phyloP scores from a whole-genome alignment of 1,284 basidiomycete species.

The Xerocomus cyaneibrunnescens region DNA sequence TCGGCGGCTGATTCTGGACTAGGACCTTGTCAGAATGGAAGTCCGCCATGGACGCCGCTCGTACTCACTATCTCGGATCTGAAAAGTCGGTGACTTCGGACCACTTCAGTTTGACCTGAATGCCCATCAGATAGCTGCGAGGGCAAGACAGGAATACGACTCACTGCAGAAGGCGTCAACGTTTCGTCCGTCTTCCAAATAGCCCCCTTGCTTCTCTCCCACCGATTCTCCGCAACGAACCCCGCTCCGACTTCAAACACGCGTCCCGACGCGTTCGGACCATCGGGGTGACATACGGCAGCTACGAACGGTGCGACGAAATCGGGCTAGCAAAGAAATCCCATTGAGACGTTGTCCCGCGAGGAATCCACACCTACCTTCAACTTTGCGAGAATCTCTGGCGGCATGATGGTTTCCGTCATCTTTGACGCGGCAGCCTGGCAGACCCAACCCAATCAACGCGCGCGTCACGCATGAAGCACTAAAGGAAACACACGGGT shows the following conservation, averaged over 20 bases:
- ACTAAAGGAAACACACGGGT: slow-evolving; percentile 57
- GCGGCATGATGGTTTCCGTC: slow-evolving; percentile 95
- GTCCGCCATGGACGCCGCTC: too few relatives aligned
- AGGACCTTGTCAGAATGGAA: slow-evolving; percentile 6
- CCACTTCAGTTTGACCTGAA: slow-evolving; percentile 80
- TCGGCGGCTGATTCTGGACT: slow-evolving; percentile 74
- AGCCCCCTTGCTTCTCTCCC: slow-evolving; percentile 87
- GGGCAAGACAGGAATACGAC: slow-evolving; percentile 21
- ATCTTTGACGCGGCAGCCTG: slow-evolving; percentile 92
- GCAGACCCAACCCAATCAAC: not conserved
- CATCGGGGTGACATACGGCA: slow-evolving; percentile 74
- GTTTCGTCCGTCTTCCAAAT: slow-evolving; percentile 90
- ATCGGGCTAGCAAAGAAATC: slow-evolving; percentile 60
- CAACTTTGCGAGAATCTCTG: slow-evolving; percentile 92
- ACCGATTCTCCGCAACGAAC: slow-evolving; percentile 89
- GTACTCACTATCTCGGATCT: slow-evolving; percentile 67
- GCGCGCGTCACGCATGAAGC: not conserved
- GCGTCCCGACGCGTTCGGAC: slow-evolving; percentile 82
- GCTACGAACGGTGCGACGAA: slow-evolving; percentile 93
- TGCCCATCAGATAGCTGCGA: slow-evolving; percentile 1
- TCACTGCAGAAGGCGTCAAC: slow-evolving; percentile 93
- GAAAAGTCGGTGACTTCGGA: slow-evolving; percentile 81
- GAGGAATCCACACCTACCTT: slow-evolving; percentile 49
- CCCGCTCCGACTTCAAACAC: slow-evolving; percentile 96
- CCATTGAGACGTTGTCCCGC: not conserved